Base-by-base conservation (phyloP, 2,329 filamentous ascomycete genomes). In the Diaporthe citrichinensis region DNA sequence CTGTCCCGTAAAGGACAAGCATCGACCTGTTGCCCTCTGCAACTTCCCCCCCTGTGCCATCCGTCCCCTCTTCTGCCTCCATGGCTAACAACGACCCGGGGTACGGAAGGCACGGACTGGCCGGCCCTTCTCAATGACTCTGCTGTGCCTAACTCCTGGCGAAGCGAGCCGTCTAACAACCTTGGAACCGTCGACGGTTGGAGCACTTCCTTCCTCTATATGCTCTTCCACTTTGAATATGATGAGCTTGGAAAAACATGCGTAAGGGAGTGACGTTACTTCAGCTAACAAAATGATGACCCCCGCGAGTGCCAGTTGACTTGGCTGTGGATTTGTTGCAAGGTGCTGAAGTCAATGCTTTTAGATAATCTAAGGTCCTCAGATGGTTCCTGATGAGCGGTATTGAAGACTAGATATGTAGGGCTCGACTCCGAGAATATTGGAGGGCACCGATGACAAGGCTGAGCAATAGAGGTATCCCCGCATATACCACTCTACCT, bases 1-100 rank as follows among this genome's bases (percentile, higher is more conserved):
- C 97, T 53, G 96, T 97, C 73, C 95, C 97, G 85, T 98, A 99
- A 46, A 98, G 89, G 75, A 99, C 89, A 78, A 98, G 90, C 68
- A 90, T 84, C 75, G 85, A 86, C 78, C 89, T 83, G 78, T 89
- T 83, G 78, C 78, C 75, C 20, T 79, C 77, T 8, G 84, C 67
- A 46, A 80, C 78, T 20, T 71, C 36, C 55, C 17, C 23, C 20
- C 46, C 55, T 23, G 41, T 58, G 17, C 20, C 55, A 28, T n/a
- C 65, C n/a, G 49, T n/a, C 34, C 61, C 31, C 51, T 75, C 69
- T 41, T 57, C 69, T 36, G 62, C 73, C 53, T 75, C 75, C 75
- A 75, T 75, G 53, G 36, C 44, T 36, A 58, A 59, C 10, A 34
- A 1, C 20, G 23, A 7, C 49, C 8, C 15, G 46, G 12, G 15